Percentiles rank a stretch among this genome's conserved stretches.
phyloP scores from a whole-genome alignment of 768 basidiomycete species.

The Chalciporus pseudorubinellus region DNA sequence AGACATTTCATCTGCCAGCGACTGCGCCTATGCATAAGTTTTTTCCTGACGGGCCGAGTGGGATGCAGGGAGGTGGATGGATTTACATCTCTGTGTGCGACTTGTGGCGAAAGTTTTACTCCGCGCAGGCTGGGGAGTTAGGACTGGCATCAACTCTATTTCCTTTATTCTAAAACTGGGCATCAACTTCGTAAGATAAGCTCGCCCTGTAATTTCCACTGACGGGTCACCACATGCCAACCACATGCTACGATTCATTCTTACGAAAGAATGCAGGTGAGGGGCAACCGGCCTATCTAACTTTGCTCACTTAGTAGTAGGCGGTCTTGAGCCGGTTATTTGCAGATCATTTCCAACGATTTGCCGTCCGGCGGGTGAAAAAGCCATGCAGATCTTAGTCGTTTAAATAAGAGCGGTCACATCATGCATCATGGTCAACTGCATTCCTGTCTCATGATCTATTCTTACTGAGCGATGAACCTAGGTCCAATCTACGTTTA shows the following conservation, averaged over 20 bases:
- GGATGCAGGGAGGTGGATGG: background rate
- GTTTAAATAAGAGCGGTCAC: slow-evolving; percentile 21
- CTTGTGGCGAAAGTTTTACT: background rate
- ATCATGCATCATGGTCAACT: slow-evolving; percentile 14
- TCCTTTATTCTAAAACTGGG: slow-evolving; percentile 12
- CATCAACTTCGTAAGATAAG: slow-evolving; percentile 15
- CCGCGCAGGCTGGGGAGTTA: background rate
- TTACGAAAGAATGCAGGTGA: slow-evolving; percentile 12
- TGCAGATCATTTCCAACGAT: slow-evolving; percentile 12
- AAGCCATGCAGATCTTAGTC: slow-evolving; percentile 21
- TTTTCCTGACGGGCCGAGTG: no score
- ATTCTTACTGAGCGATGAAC: background rate
- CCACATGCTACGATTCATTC: no score
- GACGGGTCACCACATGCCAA: slow-evolving; percentile 4
- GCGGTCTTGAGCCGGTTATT: slow-evolving; percentile 15
- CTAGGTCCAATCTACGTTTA: background rate
- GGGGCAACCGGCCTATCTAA: no score
- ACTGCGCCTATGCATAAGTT: slow-evolving; percentile 7
- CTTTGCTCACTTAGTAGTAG: background rate
- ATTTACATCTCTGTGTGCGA: slow-evolving; percentile 9
- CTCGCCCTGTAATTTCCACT: slow-evolving; percentile 3
- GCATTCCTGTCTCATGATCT: slow-evolving; percentile 19
- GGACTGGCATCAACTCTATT: slow-evolving; percentile 11
- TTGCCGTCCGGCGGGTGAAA: slow-evolving; percentile 8
- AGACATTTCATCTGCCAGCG: slow-evolving; percentile 9